phyloP scores from a whole-genome alignment of 345 rosid species.

The Conringia planisiliqua region DNA sequence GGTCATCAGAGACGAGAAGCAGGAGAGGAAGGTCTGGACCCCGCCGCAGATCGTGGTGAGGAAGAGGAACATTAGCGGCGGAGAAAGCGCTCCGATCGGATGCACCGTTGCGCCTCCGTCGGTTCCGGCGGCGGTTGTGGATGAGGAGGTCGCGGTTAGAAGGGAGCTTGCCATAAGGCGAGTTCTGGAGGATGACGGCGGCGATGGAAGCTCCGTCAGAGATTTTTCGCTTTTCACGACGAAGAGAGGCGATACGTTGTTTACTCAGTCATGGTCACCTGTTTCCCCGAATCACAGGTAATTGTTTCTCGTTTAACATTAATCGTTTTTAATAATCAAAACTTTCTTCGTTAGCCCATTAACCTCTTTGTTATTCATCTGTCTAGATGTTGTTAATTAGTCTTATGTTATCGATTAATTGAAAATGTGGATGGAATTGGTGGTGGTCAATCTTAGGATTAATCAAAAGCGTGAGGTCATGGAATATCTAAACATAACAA shows the following conservation, averaged over 20 bases:
- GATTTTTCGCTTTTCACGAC: slow-evolving; percentile 51
- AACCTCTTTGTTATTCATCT: not conserved
- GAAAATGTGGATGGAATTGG: not conserved
- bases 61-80: slow-evolving; percentile 36
- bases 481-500: not conserved
- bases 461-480: not conserved
- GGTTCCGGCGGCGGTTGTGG: slow-evolving; percentile 34
- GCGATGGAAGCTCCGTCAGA: slow-evolving; percentile 41
- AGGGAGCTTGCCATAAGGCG: slow-evolving; percentile 61
- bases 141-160: slow-evolving; percentile 61
- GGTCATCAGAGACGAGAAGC: slow-evolving; percentile 45
- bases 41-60: slow-evolving; percentile 48
- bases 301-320: not conserved
- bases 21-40: slow-evolving; percentile 28
- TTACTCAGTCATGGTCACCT: slow-evolving; percentile 83
- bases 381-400: not conserved
- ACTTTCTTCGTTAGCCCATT: not conserved
- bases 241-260: slow-evolving; percentile 64
- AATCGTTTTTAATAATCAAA: not conserved
- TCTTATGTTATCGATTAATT: not conserved
- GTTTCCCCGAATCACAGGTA: slow-evolving; percentile 54
- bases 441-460: not conserved
- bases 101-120: slow-evolving; percentile 14
- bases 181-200: slow-evolving; percentile 55
- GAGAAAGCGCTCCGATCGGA: not conserved